A percentile compares a stretch with the other conserved stretches of the same genome.
phyloP scores from a whole-genome alignment of 2,329 filamentous ascomycete species.

The Verticillium dahliae region DNA sequence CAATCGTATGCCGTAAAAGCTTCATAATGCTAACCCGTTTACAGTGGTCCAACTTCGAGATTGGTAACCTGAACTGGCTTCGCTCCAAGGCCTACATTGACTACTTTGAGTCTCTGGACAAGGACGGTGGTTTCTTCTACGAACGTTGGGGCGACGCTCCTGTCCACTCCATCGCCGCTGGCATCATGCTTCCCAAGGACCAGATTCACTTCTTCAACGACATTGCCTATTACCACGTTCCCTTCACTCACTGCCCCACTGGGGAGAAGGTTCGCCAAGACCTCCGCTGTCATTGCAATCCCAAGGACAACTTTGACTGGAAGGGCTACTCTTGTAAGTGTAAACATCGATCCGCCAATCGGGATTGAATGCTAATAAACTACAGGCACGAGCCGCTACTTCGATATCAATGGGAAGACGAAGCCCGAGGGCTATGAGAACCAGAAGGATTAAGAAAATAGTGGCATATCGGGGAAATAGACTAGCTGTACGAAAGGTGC shows the following conservation, averaged over 20 bases:
- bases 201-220: conserved; percentile 99
- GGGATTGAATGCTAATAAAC: not conserved
- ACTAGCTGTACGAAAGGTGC: conserved; percentile 1
- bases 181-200: conserved; percentile 80
- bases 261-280: conserved; percentile 78
- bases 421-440: conserved; percentile 84
- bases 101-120: conserved; percentile 83
- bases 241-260: conserved; percentile 95
- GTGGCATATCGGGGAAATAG: not conserved
- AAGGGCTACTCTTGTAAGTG: conserved; percentile 91
- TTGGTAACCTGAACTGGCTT: conserved; percentile 90
- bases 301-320: conserved; percentile 98
- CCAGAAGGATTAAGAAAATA: conserved; percentile 43
- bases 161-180: conserved; percentile 94
- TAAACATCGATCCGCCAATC: not conserved
- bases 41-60: conserved; percentile 98
- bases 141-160: conserved; percentile 98
- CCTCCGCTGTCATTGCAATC: conserved; percentile 90
- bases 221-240: conserved; percentile 96
- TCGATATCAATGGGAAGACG: conserved; percentile 70
- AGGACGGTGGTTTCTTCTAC: conserved; percentile 96
- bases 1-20: too few relatives aligned
- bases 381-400: conserved; percentile 77
- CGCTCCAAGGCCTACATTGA: conserved; percentile 83
- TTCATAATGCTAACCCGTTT: conserved; percentile 16